Percentiles rank a stretch among this genome's conserved stretches.
Evolutionary conservation across 2,329 filamentous ascomycete genomes (phyloP).

Genomic region (Bretziella fagacearum): DNA sequence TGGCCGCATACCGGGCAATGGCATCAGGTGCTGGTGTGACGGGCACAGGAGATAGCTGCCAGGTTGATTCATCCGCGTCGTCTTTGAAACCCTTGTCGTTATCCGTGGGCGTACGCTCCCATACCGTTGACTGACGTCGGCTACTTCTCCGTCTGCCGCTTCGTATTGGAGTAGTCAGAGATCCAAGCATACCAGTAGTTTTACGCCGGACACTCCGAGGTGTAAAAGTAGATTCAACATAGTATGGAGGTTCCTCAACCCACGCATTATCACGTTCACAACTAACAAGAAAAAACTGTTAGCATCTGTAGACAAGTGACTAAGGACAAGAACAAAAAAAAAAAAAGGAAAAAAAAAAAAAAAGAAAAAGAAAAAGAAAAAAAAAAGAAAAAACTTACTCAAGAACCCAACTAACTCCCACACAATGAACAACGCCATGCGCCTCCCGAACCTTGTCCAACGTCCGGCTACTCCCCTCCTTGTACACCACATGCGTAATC

Average conservation of each 20-base stretch:
- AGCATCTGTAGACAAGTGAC: conserved; percentile 19
- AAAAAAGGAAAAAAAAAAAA: background rate
- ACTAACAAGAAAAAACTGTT: conserved; percentile 41
- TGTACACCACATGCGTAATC: conserved; percentile 81
- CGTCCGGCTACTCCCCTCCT: conserved; percentile 66
- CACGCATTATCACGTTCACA: conserved; percentile 62
- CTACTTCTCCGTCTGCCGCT: conserved; percentile 31
- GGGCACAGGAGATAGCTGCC: conserved; percentile 37
- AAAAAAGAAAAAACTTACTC: conserved; percentile 42
- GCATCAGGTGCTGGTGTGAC: conserved; percentile 41
- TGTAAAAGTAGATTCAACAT: conserved; percentile 47
- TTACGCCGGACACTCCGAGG: conserved; percentile 60
- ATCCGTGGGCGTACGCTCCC: conserved; percentile 38
- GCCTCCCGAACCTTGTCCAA: conserved; percentile 63
- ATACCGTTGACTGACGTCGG: conserved; percentile 36
- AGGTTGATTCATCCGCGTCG: conserved; percentile 26
- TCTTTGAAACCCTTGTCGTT: conserved; percentile 17
- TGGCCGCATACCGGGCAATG: conserved; percentile 34
- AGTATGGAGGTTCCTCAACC: conserved; percentile 56
- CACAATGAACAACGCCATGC: conserved; percentile 61
- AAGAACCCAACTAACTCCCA: conserved; percentile 75
- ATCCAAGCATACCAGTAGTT: conserved; percentile 48
- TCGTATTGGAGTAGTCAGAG: conserved; percentile 32
- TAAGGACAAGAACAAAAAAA: conserved; percentile 1
- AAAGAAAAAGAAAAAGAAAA: background rate